phyloP scores from a whole-genome alignment of 2,329 filamentous ascomycete species.

The Cladosporium sp. region DNA sequence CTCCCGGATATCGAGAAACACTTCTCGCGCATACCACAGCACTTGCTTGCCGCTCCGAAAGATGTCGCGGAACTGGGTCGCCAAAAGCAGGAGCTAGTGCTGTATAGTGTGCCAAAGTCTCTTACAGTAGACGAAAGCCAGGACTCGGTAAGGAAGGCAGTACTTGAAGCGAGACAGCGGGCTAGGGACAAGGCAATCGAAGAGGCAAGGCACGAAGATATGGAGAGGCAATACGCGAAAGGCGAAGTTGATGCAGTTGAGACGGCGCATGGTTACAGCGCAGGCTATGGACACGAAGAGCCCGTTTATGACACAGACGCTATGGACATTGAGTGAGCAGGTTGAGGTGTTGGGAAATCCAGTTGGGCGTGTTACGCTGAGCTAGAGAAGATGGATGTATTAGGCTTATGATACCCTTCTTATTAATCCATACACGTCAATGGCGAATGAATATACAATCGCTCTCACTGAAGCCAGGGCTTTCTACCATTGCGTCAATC shows the following conservation, averaged over 20 bases:
- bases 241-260: conserved; percentile 19
- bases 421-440: too few species aligned
- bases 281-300: conserved; percentile 20
- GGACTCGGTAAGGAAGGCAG: conserved; percentile 69
- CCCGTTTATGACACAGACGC: conserved; percentile 50
- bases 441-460: too few species aligned
- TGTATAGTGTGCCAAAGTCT: conserved; percentile 75
- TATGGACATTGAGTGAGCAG: conserved; percentile 54
- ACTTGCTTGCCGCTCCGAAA: conserved; percentile 52
- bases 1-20: conserved; percentile 80
- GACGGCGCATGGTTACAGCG: conserved; percentile 30
- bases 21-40: conserved; percentile 62
- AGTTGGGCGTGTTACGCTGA: too few species aligned
- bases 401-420: too few species aligned
- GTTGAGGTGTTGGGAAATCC: too few species aligned
- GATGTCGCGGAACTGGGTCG: conserved; percentile 46
- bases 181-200: conserved; percentile 48
- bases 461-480: too few species aligned
- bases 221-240: conserved; percentile 26
- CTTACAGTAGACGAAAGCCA: conserved; percentile 70
- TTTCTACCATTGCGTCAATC: too few species aligned
- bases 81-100: conserved; percentile 62
- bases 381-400: too few species aligned
- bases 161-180: conserved; percentile 70
- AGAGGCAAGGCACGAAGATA: conserved; percentile 26